Conservation (phyloP, 2,329 filamentous ascomycete genomes). For the Phyllosticta citrichinensis region DNA sequence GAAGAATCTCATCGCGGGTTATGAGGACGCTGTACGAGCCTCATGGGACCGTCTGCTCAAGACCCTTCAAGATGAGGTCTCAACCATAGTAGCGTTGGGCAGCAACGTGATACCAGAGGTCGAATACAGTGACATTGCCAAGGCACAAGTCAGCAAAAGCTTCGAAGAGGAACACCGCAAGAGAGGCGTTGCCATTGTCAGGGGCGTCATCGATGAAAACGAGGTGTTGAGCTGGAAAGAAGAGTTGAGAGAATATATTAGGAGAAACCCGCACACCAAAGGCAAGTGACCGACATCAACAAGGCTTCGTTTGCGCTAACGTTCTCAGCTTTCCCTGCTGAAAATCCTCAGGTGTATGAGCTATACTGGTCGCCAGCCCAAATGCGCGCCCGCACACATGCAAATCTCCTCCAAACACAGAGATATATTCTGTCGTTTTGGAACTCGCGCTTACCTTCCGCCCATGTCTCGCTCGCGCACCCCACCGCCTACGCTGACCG, state of each 20-base stretch:
- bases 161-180: conserved; percentile 51
- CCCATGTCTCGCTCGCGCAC: conserved; percentile 35
- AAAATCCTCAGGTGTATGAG: conserved; percentile 42
- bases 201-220: conserved; percentile 34
- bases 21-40: conserved; percentile 37
- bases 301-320: not conserved
- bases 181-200: conserved; percentile 42
- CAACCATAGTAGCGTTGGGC: conserved; percentile 32
- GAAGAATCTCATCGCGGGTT: conserved; percentile 32
- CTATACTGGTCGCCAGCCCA: conserved; percentile 41
- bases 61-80: conserved; percentile 35
- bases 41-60: conserved; percentile 39
- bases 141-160: conserved; percentile 37
- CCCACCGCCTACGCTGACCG: conserved; percentile 41
- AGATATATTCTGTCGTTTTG: conserved; percentile 40
- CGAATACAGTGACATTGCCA: conserved; percentile 34
- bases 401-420: conserved; percentile 37
- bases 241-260: conserved; percentile 35
- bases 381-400: conserved; percentile 37
- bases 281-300: conserved; percentile 12
- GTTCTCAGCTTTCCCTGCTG: conserved; percentile 33
- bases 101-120: conserved; percentile 37
- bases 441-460: conserved; percentile 34
- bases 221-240: conserved; percentile 37
- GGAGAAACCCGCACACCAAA: conserved; percentile 36